Evolutionary conservation across 495 filamentous ascomycete species (phyloP), one percentile per base, ranked within the genome.

Genomic region (Lepidopterella palustris): DNA sequence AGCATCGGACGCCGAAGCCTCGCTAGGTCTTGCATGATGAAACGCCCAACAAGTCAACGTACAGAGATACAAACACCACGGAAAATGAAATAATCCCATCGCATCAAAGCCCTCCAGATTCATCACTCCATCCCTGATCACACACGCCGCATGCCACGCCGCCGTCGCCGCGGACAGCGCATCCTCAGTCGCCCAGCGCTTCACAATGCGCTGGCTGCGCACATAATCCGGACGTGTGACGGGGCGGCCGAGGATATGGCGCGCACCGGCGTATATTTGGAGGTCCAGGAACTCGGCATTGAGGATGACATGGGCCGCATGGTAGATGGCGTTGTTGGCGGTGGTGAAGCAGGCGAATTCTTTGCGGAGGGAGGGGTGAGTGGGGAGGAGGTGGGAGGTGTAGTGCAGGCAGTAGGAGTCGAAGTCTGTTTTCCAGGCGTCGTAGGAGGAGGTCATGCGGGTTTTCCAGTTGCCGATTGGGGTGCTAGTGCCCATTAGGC

Each of bases 41-140:
- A 81, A 79, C 8, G 75, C 73, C 80, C 79, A 84, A 49, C 76
- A 75, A 0, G 75, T 73, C 40, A 82, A 55, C 2, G 80, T 81
- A 4, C 77, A 78, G 24, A 83, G 66, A 61, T 84, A 84, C 29
- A 82, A 63, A 59, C 78, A 78, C 81, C 80, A 82, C 0, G 80
- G 78, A 49, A 79, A 80, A 64, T 82, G 79, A 58, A 82, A 82
- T 5, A 77, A 70, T 58, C 79, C 74, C 13, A 75, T 77, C 13
- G 73, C 73, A 26, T 80, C 78, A 69, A 76, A 79, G 13, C 29
- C 74, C 32, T 76, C 71, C 13, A 80, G 71, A 50, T 74, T 76
- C 23, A 72, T 57, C 5, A 80, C 73, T 2, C 78, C 76, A 39
- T 73, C 74, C 18, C 76, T 74, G 5, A 83, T 67, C 5, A 83